phyloP scores from a whole-genome alignment of 2,329 filamentous ascomycete species.

The Fusarium paranaense region DNA sequence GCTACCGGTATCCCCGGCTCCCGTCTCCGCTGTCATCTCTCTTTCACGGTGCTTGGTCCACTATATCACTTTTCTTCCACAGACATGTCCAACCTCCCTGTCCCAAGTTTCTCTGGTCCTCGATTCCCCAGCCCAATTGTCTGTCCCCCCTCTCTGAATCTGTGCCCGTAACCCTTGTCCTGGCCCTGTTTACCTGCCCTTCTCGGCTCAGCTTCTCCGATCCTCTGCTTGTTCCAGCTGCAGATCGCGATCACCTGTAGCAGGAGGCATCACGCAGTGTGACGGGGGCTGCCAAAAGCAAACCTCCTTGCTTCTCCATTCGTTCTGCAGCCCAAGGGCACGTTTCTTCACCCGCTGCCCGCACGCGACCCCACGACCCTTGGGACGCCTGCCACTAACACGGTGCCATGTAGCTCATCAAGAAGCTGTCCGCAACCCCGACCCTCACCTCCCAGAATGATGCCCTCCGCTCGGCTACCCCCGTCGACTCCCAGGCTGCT shows the following conservation, averaged over 20 bases:
- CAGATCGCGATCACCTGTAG: constrained; percentile 25
- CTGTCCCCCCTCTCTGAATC: constrained; percentile 10
- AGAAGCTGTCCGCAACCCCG: constrained; percentile 94
- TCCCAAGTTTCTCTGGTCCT: constrained; percentile 9
- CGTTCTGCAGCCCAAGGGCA: constrained; percentile 27
- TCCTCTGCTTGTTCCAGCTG: constrained; percentile 18
- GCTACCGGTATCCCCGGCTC: constrained; percentile 30
- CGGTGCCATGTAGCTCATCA: constrained; percentile 81
- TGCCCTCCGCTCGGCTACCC: constrained; percentile 57
- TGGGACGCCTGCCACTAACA: constrained; percentile 37
- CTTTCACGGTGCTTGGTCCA: constrained; percentile 33
- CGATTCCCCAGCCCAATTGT: constrained; percentile 10
- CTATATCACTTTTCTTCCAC: constrained; percentile 21
- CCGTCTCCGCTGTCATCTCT: constrained; percentile 41
- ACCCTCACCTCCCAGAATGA: constrained; percentile 83
- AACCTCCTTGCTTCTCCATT: constrained; percentile 34
- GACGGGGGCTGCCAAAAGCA: constrained; percentile 36
- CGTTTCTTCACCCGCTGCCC: constrained; percentile 32
- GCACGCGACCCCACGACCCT: constrained; percentile 29
- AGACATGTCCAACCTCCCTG: constrained; percentile 10
- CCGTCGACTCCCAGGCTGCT: constrained; percentile 83
- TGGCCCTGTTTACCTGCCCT: constrained; percentile 15
- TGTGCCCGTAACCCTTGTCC: constrained; percentile 2
- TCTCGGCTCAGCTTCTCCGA: constrained; percentile 9
- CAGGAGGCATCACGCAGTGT: constrained; percentile 20